Evolutionary conservation across 192 early-diverging fungal genomes (phyloP).

Genomic region (Phlyctochytrium planicorne): DNA sequence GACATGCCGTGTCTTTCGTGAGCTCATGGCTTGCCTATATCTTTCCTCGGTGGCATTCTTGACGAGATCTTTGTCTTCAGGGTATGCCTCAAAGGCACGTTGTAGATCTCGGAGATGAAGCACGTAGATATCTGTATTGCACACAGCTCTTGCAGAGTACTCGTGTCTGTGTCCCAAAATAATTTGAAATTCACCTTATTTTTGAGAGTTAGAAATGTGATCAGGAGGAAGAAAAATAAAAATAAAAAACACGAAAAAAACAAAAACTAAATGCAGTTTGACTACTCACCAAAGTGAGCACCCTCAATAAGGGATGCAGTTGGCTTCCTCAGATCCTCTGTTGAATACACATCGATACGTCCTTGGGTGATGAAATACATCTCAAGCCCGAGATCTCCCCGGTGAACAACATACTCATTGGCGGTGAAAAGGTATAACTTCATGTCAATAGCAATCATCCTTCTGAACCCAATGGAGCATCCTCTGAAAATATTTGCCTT

Average conservation of each 20-base stretch:
- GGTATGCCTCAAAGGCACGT: slow-evolving; percentile 39
- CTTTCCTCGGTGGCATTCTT: slow-evolving; percentile 29
- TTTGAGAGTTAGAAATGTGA: neutral
- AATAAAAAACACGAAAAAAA: slow-evolving; percentile 8
- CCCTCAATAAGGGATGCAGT: slow-evolving; percentile 48
- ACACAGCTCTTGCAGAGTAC: slow-evolving; percentile 42
- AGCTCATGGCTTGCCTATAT: slow-evolving; percentile 29
- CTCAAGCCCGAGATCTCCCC: slow-evolving; percentile 42
- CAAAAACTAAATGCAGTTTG: neutral
- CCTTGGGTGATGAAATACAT: slow-evolving; percentile 55
- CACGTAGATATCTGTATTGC: slow-evolving; percentile 54
- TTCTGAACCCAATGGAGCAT: slow-evolving; percentile 44
- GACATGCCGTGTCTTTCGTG: slow-evolving; percentile 28
- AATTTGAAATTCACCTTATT: slow-evolving; percentile 44
- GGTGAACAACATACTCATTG: slow-evolving; percentile 51
- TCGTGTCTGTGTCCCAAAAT: slow-evolving; percentile 47
- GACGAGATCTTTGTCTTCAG: slow-evolving; percentile 37
- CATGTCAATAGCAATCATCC: slow-evolving; percentile 50
- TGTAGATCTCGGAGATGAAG: slow-evolving; percentile 43
- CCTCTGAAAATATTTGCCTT: slow-evolving; percentile 45
- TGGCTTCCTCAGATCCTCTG: slow-evolving; percentile 28
- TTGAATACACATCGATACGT: slow-evolving; percentile 44
- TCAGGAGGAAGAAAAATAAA: neutral
- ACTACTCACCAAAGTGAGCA: slow-evolving; percentile 42
- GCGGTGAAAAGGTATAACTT: slow-evolving; percentile 49